Base-by-base conservation (phyloP, 768 basidiomycete genomes). In the Kwoniella dejecticola region DNA sequence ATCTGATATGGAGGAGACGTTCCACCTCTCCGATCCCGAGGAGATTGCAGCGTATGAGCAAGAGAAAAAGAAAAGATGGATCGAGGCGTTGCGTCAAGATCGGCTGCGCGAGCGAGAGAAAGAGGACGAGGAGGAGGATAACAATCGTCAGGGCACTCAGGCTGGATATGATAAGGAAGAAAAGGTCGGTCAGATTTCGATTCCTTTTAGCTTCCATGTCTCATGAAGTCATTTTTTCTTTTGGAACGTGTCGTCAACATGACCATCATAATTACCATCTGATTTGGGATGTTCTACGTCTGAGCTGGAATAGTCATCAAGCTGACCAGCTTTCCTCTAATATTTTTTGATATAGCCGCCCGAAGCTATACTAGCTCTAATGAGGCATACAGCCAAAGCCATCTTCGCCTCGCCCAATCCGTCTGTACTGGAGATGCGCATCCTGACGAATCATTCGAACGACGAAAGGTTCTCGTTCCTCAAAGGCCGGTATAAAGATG, bases 1-100 rank as follows among this genome's bases (percentile, higher is more conserved):
- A 4, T 91, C 91, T 0, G 91, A 93, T 70, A 75, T 85, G 4
- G 91, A 93, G 79, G 91, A 94, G 67, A 88, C 84, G 0, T 94
- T 91, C 78, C 89, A 89, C 79, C 83, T 93, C 63, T 82, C 85
- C 0, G 83, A 83, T 0, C 81, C 82, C 5, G 71, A 74, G 38
- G 91, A 92, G 66, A 79, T 82, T 2, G 85, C 86, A 13, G 88
- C 88, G 61, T 86, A 86, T 62, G 82, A 81, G 36, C 83, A 85
- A 23, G 85, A 86, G 38, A 90, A 91, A 76, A 85, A 88, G 40
- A 81, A 87, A 24, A 81, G 82, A 13, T 66, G 86, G 31, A 79
- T 90, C 40, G 86, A 89, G 17, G 81, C 80, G 19, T 79, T 82
- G 7, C 79, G 88, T 53, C 85, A 87, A 69, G 86, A 86, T 6